These are phyloP conservation scores for Fusarium sp. DNA, from an alignment of 2,329 filamentous ascomycete genomes.

Conservation along the genomic window DNA sequence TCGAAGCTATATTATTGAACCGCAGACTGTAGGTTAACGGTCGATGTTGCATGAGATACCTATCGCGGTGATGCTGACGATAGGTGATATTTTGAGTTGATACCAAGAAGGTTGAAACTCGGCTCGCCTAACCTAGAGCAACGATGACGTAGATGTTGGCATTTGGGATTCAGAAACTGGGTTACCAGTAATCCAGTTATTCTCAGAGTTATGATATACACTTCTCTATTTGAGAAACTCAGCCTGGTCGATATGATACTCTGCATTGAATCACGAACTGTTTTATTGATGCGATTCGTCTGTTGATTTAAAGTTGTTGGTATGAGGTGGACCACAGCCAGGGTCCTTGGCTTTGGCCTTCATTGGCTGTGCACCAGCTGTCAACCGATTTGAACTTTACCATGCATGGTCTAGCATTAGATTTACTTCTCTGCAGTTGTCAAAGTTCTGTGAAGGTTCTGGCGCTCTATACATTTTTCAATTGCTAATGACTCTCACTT, in stretches of 20 bases:
- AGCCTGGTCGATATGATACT: too few species aligned
- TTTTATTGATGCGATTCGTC: neutral
- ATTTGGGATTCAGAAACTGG: neutral
- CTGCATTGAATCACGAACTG: neutral
- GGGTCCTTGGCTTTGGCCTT: neutral
- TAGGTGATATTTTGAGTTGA: neutral
- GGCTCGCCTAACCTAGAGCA: neutral
- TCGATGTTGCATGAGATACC: too few species aligned
- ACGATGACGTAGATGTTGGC: too few species aligned
- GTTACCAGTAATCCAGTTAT: too few species aligned
- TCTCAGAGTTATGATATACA: rapidly evolving
- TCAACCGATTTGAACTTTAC: neutral
- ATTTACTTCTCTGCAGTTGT: neutral
- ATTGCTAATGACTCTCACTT: neutral
- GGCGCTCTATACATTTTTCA: too few species aligned
- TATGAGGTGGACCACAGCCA: neutral
- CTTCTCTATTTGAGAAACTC: too few species aligned
- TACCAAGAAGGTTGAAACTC: neutral
- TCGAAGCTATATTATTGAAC: neutral
- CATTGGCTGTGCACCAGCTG: neutral
- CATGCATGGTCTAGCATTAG: neutral
- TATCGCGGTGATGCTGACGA: neutral
- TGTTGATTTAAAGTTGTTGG: neutral
- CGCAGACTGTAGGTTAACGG: neutral
- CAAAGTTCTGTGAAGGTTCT: neutral